These are phyloP conservation scores for Echinosphaeria canescens DNA, from an alignment of 2,329 filamentous ascomycete genomes.

Conservation along the genomic window DNA sequence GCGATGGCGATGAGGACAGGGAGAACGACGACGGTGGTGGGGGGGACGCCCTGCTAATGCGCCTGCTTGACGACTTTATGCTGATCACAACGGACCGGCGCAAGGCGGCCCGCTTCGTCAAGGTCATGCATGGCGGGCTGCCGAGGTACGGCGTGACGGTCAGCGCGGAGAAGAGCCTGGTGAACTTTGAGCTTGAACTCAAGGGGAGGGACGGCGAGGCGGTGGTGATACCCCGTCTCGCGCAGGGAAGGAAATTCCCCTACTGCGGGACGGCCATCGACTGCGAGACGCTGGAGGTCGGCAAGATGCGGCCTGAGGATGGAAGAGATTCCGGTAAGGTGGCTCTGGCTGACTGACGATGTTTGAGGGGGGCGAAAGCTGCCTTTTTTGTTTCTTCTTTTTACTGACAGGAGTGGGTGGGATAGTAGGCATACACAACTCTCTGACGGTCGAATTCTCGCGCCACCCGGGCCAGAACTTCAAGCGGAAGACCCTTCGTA, in stretches of 20 bases:
- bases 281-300: conserved; percentile 50
- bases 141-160: conserved; percentile 64
- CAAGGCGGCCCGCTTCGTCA: conserved; percentile 52
- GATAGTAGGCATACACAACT: conserved; percentile 33
- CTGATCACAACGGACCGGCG: conserved; percentile 51
- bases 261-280: conserved; percentile 76
- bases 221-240: conserved; percentile 23
- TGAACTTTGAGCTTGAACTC: conserved; percentile 55
- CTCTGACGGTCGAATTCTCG: conserved; percentile 59
- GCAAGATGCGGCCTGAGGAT: conserved; percentile 41
- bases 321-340: conserved; percentile 22
- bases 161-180: conserved; percentile 57
- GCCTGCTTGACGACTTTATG: conserved; percentile 84
- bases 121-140: conserved; percentile 60
- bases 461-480: conserved; percentile 57
- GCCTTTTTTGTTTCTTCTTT: no score
- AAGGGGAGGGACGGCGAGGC: conserved; percentile 29
- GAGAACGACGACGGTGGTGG: conserved; percentile 18
- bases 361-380: no score
- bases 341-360: conserved; percentile 1
- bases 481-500: conserved; percentile 55
- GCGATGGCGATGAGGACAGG: background rate
- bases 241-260: conserved; percentile 35
- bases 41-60: conserved; percentile 43
- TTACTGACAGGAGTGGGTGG: conserved; percentile 2